Base-by-base conservation (phyloP, 148 eudicot genomes). In the Vaccinium corymbosum region DNA sequence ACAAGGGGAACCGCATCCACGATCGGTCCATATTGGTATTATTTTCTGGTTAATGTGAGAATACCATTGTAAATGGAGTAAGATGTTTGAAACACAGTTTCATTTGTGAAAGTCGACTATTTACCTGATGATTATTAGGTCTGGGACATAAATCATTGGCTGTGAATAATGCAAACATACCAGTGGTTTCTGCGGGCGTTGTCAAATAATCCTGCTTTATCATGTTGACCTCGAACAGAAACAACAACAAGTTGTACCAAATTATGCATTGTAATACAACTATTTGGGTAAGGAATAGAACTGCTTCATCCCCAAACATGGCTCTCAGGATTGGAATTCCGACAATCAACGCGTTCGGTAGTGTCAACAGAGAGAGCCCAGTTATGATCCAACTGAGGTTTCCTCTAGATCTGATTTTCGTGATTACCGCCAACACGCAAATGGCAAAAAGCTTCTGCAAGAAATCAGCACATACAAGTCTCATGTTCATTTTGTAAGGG, bases 261-360 rank as follows among this genome's bases (percentile, higher is more conserved):
- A 92, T 73, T 35, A 89, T 17, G 84, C 91, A 86, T 52, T 92
- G 92, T 19, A 92, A 81, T 7, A 88, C 85, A 20, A 92, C 90
- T 57, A 90, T 84, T 84, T 92, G 91, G 12, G 86, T 86, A 59
- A 89, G 84, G 38, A 88, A 79, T 46, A 25, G 17, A 0, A 57
- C 84, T 53, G 92, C 89, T 73, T 88, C 87, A 38, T 78, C 75
- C 73, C 91, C 91, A 68, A 88, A 92, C 91, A 92, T 86, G 11
- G 89, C 94, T 74, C 52, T 87, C 55, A 92, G 32, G 12, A 89
- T 75, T 27, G 94, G 94, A 80, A 92, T 86, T 56, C 94, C 94
- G 35, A 92, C 50, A 55, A 92, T 89, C 76, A 90, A 81, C 25
- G 91, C 84, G 79, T 90, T 92, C 6, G 94, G 91, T 38, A 92